A percentile compares a stretch with the other conserved stretches of the same genome.
Evolutionary conservation across 176 grass and related monocot species (phyloP).

Genomic region (Carex pumila): DNA sequence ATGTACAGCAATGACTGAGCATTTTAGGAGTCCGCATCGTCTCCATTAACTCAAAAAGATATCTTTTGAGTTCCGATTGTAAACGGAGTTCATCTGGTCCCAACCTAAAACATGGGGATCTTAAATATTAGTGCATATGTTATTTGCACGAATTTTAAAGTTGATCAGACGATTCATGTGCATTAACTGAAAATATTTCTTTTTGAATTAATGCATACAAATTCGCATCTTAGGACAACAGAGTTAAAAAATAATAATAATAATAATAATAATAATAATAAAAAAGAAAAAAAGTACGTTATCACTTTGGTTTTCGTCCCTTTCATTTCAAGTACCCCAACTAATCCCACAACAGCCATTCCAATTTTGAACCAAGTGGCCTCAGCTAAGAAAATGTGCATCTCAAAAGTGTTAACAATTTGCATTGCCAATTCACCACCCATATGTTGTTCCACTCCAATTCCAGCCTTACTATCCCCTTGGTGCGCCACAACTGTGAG

Average conservation of each 20-base stretch:
- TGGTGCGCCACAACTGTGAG: neutral
- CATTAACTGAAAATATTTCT: too few relatives aligned
- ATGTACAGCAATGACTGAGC: neutral
- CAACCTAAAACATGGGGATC: too few relatives aligned
- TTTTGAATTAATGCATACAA: too few relatives aligned
- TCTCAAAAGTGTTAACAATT: neutral
- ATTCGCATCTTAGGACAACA: neutral
- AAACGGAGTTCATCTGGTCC: too few relatives aligned
- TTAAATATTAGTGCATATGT: too few relatives aligned
- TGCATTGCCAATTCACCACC: conserved; percentile 40
- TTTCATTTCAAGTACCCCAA: conserved; percentile 36
- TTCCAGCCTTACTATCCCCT: conserved; percentile 23
- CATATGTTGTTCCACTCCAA: conserved; percentile 43
- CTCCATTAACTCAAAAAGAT: too few relatives aligned
- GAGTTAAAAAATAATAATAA: neutral
- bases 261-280: neutral
- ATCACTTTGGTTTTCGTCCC: neutral
- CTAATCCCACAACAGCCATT: conserved; percentile 27
- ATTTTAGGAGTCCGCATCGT: too few relatives aligned
- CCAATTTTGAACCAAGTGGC: neutral
- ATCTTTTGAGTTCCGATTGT: too few relatives aligned
- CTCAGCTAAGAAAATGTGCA: too few relatives aligned
- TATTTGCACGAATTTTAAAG: too few relatives aligned
- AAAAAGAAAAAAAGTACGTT: too few relatives aligned
- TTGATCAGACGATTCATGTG: too few relatives aligned